Conservation (phyloP, 2,329 filamentous ascomycete genomes). For the Scedosporium boydii region DNA sequence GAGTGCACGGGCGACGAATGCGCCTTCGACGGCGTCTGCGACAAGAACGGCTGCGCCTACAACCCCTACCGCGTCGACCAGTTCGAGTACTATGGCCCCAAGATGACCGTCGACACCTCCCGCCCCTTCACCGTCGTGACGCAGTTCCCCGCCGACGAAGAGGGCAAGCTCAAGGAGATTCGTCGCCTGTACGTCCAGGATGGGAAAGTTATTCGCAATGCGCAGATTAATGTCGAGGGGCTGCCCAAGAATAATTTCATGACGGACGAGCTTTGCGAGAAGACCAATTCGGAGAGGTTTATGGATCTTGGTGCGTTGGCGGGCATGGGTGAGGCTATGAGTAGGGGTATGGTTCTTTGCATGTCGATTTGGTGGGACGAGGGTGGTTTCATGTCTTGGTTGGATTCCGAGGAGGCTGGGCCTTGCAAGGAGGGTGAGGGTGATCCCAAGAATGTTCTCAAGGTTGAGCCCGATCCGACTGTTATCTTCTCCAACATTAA, state of each 20-base stretch:
- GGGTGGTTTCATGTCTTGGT: slow-evolving; percentile 42
- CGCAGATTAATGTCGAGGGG: slow-evolving; percentile 18
- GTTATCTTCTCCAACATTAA: slow-evolving; percentile 48
- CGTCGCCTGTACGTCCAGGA: slow-evolving; percentile 39
- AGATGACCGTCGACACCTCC: slow-evolving; percentile 23
- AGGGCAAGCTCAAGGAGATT: slow-evolving; percentile 31
- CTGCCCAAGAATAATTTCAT: slow-evolving; percentile 24
- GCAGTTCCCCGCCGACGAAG: slow-evolving; percentile 32
- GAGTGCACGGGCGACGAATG: slow-evolving; percentile 33
- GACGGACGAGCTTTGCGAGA: slow-evolving; percentile 25
- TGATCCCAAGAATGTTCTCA: slow-evolving; percentile 35
- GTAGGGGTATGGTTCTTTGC: slow-evolving; percentile 39
- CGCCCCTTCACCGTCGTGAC: slow-evolving; percentile 36
- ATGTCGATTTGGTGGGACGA: slow-evolving; percentile 46
- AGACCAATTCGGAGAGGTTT: slow-evolving; percentile 19
- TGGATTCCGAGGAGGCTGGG: slow-evolving; percentile 36
- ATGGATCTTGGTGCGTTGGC: slow-evolving; percentile 29
- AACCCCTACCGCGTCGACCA: slow-evolving; percentile 28
- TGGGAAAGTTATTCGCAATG: slow-evolving; percentile 36
- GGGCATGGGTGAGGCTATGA: slow-evolving; percentile 34
- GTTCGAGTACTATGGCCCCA: slow-evolving; percentile 23
- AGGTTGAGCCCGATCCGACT: slow-evolving; percentile 34
- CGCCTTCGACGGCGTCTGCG: slow-evolving; percentile 27
- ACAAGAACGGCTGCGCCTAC: slow-evolving; percentile 33
- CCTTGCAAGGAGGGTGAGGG: slow-evolving; percentile 46